Base-by-base conservation (phyloP, 2,329 filamentous ascomycete genomes). In the Nemania bipapillata region DNA sequence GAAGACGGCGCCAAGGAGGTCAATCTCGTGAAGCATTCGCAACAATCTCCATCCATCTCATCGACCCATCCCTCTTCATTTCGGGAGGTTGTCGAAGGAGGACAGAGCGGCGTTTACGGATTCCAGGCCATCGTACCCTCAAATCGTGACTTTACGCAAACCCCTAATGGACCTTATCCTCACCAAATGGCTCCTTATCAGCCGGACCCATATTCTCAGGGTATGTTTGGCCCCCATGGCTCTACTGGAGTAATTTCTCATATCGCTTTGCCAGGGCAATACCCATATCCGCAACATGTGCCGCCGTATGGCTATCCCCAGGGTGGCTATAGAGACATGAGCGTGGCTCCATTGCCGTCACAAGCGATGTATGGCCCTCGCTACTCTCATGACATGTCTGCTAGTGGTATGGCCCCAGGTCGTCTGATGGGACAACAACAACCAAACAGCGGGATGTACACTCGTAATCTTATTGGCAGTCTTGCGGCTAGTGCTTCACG, bases 401-500 rank as follows among this genome's bases (percentile, higher is more conserved):
- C 72, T n/a, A 73, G 76, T 26, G 76, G 79, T 20, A 81, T 83
- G 69, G 78, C 69, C 9, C 74, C 74, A 42, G 69, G 74, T 60
- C 75, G 75, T 30, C 37, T 77, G 22, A 75, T 80, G 70, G 77
- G 86, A 79, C 68, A 77, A 47, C 85, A 77, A 62, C 68, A 65
- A 24, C 74, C 86, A 58, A 89, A 90, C 0, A 89, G 90, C 42
- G 93, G 92, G 64, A 96, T 97, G 93, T 97, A 95, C 78, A 97
- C 94, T 0, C 86, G 95, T 60, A 99, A 98, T 77, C 86, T 99
- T 9, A 98, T 99, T 71, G 96, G 96, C 1, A 97, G 92, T 79
- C 84, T 97, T 59, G 91, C 93, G 5, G 94, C 94, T 35, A 97
- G 94, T 76, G 95, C 95, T 1, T 95, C 94, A 77, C 89, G 91